Percentiles rank a stretch among this genome's conserved stretches.
These are phyloP conservation scores for Cryptococcus deneoformans DNA, from an alignment of 1,284 basidiomycete species.

Conservation along the genomic window DNA sequence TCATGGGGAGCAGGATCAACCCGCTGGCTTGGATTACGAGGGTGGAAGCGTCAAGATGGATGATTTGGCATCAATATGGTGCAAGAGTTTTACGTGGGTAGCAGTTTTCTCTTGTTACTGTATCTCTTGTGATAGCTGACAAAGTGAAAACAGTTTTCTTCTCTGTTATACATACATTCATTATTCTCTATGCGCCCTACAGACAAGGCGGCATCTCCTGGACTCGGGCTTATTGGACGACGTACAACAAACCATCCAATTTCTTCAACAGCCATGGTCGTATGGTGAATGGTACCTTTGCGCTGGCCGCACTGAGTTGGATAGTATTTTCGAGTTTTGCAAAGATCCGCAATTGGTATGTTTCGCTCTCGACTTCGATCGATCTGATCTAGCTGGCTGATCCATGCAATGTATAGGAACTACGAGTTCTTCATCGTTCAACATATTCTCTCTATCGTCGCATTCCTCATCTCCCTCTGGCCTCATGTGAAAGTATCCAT, in stretches of 20 bases:
- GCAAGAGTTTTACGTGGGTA: conserved; percentile 4
- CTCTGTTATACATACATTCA: conserved; percentile 1
- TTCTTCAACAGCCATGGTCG: conserved; percentile 1
- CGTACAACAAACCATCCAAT: neutral
- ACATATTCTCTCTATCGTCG: conserved; percentile 2
- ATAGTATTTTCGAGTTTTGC: conserved; percentile 10
- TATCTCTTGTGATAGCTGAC: neutral
- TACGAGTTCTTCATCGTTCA: conserved; percentile 10
- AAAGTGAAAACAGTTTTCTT: conserved; percentile 1
- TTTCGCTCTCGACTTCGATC: neutral
- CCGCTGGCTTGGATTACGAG: conserved; percentile 2
- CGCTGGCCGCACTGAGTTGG: conserved; percentile 5
- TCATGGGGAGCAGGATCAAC: conserved; percentile 7
- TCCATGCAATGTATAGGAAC: neutral
- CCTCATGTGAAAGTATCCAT: conserved; percentile 4
- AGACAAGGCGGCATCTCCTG: neutral
- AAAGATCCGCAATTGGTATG: conserved; percentile 3
- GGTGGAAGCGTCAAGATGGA: conserved; percentile 2
- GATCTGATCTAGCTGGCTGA: neutral
- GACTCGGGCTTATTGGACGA: neutral
- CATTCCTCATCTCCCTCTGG: conserved; percentile 2
- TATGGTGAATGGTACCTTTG: conserved; percentile 3
- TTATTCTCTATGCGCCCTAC: neutral
- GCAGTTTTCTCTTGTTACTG: neutral
- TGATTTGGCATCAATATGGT: conserved; percentile 8